A percentile compares a stretch with the other conserved stretches of the same genome.
These are phyloP conservation scores for Neostapfia colusana DNA, from an alignment of 176 grass and related monocot genomes.

Conservation along the genomic window DNA sequence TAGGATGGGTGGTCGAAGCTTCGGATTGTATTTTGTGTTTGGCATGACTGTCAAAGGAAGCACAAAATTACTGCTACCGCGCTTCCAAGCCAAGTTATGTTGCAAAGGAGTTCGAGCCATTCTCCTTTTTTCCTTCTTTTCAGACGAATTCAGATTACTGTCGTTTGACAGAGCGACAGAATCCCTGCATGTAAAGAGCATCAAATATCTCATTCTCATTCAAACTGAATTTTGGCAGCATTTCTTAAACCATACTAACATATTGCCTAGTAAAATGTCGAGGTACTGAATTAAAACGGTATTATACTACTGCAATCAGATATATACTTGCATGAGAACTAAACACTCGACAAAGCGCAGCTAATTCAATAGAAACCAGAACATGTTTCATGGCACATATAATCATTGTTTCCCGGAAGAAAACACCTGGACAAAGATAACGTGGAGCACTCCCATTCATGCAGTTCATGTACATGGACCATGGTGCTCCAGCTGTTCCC, in stretches of 20 bases:
- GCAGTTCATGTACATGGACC: neutral
- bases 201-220: neutral
- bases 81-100: neutral
- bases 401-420: no score
- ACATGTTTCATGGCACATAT: neutral
- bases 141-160: neutral
- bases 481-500: neutral
- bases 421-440: neutral
- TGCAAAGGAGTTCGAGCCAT: neutral
- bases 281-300: no score
- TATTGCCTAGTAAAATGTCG: no score
- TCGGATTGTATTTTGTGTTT: neutral
- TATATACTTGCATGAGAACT: no score
- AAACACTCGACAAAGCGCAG: no score
- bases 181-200: neutral
- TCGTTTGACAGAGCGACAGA: neutral
- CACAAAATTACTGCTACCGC: neutral
- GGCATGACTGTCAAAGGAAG: neutral
- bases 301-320: no score
- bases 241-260: neutral
- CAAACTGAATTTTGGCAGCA: neutral
- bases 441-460: constrained; percentile 1
- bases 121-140: neutral
- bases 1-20: neutral
- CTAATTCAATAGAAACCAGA: neutral